These are phyloP conservation scores for Ilyonectria mors-panacis DNA, from an alignment of 2,329 filamentous ascomycete species.

Conservation along the genomic window DNA sequence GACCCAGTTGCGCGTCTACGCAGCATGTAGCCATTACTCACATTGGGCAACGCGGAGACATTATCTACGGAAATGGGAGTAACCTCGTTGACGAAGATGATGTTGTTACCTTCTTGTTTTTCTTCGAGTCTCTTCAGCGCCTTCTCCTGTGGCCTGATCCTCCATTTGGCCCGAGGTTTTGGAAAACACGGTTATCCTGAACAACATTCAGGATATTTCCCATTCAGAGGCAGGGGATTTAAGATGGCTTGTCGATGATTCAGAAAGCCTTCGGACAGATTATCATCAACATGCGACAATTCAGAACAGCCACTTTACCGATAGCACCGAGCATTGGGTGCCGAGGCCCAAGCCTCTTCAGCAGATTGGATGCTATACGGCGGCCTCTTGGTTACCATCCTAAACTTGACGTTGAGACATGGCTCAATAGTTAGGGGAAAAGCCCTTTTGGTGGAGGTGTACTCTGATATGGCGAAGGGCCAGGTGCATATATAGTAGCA, in stretches of 20 bases:
- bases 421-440: too few relatives aligned
- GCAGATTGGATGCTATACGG: constrained; percentile 12
- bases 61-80: background rate
- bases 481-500: too few relatives aligned
- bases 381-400: constrained; percentile 1
- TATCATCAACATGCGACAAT: background rate
- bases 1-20: constrained; percentile 9
- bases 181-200: constrained; percentile 7
- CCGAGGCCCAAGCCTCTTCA: constrained; percentile 3
- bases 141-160: constrained; percentile 13
- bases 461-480: too few relatives aligned
- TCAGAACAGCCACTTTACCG: background rate
- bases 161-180: constrained; percentile 14
- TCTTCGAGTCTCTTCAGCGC: constrained; percentile 14
- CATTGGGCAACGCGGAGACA: background rate
- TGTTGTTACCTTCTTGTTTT: background rate
- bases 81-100: background rate
- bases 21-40: constrained; percentile 8
- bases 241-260: background rate
- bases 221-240: background rate
- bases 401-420: too few relatives aligned
- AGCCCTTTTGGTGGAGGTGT: too few relatives aligned
- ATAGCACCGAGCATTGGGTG: constrained; percentile 17
- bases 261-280: background rate
- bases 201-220: background rate